Evolutionary conservation across 2,329 filamentous ascomycete genomes (phyloP).

Genomic region (Fusarium sp.): DNA sequence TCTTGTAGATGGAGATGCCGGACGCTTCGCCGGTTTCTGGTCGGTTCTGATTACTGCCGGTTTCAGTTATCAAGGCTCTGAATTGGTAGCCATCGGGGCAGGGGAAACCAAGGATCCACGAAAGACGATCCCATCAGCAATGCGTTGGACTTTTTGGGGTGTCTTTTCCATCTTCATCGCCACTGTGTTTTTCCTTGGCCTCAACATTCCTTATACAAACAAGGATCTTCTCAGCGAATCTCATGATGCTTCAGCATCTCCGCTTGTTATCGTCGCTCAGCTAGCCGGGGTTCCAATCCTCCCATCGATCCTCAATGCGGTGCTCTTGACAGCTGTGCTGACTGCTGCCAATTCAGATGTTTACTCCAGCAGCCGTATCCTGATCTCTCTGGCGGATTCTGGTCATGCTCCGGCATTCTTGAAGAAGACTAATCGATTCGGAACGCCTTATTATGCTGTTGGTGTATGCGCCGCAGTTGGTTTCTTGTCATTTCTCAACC

Average conservation of each 20-base stretch:
- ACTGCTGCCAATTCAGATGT: slow-evolving; percentile 73
- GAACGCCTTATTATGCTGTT: slow-evolving; percentile 71
- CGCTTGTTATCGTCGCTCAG: slow-evolving; percentile 77
- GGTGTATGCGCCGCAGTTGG: slow-evolving; percentile 70
- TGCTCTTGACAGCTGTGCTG: slow-evolving; percentile 76
- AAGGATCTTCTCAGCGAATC: slow-evolving; percentile 67
- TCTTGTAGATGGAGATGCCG: slow-evolving; percentile 61
- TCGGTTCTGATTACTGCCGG: slow-evolving; percentile 70
- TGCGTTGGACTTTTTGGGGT: slow-evolving; percentile 50
- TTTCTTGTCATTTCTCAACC: slow-evolving; percentile 79
- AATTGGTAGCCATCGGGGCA: slow-evolving; percentile 50
- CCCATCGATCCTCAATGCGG: slow-evolving; percentile 77
- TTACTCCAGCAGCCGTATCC: slow-evolving; percentile 77
- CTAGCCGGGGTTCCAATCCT: slow-evolving; percentile 74
- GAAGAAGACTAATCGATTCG: slow-evolving; percentile 70
- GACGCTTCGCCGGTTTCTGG: slow-evolving; percentile 73
- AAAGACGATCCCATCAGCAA: slow-evolving; percentile 52
- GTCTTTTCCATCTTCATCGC: slow-evolving; percentile 34
- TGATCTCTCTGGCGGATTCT: slow-evolving; percentile 77
- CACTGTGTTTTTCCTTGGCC: slow-evolving; percentile 22
- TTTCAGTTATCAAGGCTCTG: slow-evolving; percentile 53
- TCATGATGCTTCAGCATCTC: slow-evolving; percentile 67
- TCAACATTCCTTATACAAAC: slow-evolving; percentile 54
- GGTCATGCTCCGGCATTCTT: slow-evolving; percentile 76
- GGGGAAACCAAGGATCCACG: slow-evolving; percentile 55